phyloP scores from a whole-genome alignment of 164 flowering plant genomes.

The Chimonanthus salicifolius region DNA sequence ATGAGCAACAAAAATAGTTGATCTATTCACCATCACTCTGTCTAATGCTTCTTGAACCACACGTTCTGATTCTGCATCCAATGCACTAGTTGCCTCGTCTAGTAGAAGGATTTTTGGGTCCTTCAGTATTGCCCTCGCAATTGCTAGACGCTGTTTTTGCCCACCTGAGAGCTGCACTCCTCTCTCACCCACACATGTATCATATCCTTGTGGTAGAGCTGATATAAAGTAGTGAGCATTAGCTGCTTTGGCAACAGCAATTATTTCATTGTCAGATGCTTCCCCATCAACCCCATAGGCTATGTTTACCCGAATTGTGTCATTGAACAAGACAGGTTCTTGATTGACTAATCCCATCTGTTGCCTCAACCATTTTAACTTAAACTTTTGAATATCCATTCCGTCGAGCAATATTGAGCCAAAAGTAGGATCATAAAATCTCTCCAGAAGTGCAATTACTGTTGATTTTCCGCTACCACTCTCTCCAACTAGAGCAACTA shows the following conservation, averaged over 20 bases:
- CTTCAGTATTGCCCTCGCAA: constrained; percentile 59
- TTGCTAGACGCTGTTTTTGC: constrained; percentile 69
- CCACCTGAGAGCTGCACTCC: constrained; percentile 72
- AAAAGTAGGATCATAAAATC: constrained; percentile 68
- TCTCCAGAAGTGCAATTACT: constrained; percentile 52
- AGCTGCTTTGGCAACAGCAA: constrained; percentile 47
- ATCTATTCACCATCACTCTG: constrained; percentile 50
- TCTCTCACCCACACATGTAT: constrained; percentile 58
- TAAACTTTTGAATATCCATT: constrained; percentile 32
- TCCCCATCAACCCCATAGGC: constrained; percentile 52
- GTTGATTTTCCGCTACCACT: constrained; percentile 81
- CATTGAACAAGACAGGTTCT: constrained; percentile 69
- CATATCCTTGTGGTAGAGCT: constrained; percentile 53
- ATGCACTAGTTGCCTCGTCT: constrained; percentile 69
- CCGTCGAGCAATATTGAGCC: constrained; percentile 46
- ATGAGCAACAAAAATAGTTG: constrained; percentile 64
- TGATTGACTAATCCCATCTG: constrained; percentile 71
- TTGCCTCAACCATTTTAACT: constrained; percentile 59
- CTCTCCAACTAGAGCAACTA: constrained; percentile 71
- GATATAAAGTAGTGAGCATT: constrained; percentile 73
- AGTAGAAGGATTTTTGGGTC: constrained; percentile 55
- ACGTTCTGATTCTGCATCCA: constrained; percentile 67
- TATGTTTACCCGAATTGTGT: constrained; percentile 54
- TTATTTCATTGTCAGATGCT: constrained; percentile 53
- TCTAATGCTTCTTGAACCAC: constrained; percentile 64